A percentile compares a stretch with the other conserved stretches of the same genome.
Conservation (phyloP, 164 flowering plant genomes). For the Annona cherimola region DNA sequence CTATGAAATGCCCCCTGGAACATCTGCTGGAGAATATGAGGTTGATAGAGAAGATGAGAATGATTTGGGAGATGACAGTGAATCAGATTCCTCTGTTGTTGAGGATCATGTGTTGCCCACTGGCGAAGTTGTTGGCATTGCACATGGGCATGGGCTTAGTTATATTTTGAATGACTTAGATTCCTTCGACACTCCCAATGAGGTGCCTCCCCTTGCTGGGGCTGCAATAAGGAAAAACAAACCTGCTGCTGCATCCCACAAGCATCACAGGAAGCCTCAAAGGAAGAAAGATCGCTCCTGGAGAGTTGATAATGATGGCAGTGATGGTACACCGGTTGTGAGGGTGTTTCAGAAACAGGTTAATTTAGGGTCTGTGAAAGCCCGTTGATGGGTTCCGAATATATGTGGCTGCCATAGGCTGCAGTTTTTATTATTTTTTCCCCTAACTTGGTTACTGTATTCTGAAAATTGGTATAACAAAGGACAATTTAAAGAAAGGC, state of each 20-base stretch:
- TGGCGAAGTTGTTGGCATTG: not conserved
- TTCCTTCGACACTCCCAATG: slow-evolving; percentile 64
- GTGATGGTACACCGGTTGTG: slow-evolving; percentile 77
- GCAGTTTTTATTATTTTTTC: too few species aligned
- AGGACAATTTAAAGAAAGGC: too few species aligned
- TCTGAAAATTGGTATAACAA: too few species aligned
- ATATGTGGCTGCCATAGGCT: too few species aligned
- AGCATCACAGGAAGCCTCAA: slow-evolving; percentile 81
- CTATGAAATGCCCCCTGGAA: slow-evolving; percentile 70
- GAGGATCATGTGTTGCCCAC: slow-evolving; percentile 12
- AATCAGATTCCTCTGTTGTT: slow-evolving; percentile 34
- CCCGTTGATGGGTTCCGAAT: not conserved
- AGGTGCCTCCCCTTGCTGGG: slow-evolving; percentile 31
- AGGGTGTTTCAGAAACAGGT: slow-evolving; percentile 61
- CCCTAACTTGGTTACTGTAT: too few species aligned
- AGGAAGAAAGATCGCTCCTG: slow-evolving; percentile 82
- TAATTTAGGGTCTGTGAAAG: slow-evolving; percentile 41
- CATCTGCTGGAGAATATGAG: slow-evolving; percentile 16
- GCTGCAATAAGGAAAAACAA: slow-evolving; percentile 28
- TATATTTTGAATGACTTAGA: slow-evolving; percentile 58
- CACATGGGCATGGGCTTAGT: slow-evolving; percentile 22
- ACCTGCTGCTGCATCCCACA: slow-evolving; percentile 38
- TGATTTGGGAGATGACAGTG: slow-evolving; percentile 11
- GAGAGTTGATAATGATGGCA: slow-evolving; percentile 63
- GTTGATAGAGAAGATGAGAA: slow-evolving; percentile 15